phyloP scores from a whole-genome alignment of 768 basidiomycete genomes.

The Lactifluus rugatus region DNA sequence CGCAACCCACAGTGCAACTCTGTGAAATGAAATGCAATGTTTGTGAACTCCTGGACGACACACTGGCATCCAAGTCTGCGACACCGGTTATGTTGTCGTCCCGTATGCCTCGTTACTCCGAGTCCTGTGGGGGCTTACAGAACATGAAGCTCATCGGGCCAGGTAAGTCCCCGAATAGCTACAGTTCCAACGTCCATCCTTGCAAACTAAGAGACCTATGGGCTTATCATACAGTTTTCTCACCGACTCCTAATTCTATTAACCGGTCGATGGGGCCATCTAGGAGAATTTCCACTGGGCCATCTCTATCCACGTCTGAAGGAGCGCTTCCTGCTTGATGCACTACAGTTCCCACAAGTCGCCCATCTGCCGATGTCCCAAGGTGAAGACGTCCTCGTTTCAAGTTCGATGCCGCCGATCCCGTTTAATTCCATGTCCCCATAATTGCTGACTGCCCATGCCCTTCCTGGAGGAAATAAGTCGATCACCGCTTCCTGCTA shows the following conservation, averaged over 20 bases:
- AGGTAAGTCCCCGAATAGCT: not conserved
- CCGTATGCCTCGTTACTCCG: no score
- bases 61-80: no score
- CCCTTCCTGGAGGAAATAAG: not conserved
- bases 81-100: no score
- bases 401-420: not conserved
- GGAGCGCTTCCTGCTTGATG: not conserved
- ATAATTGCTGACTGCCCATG: not conserved
- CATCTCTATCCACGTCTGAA: not conserved
- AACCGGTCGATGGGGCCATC: not conserved
- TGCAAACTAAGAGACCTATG: not conserved
- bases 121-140: no score
- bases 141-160: no score
- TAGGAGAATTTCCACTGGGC: not conserved
- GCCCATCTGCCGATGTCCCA: not conserved
- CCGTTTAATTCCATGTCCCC: not conserved
- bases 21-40: no score
- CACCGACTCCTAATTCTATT: not conserved
- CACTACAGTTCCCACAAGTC: not conserved
- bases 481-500: not conserved
- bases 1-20: no score
- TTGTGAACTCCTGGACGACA: no score
- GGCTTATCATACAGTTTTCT: not conserved
- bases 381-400: not conserved
- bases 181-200: not conserved